These are phyloP conservation scores for Pseudopithomyces maydicus DNA, from an alignment of 2,329 filamentous ascomycete species.

Conservation along the genomic window DNA sequence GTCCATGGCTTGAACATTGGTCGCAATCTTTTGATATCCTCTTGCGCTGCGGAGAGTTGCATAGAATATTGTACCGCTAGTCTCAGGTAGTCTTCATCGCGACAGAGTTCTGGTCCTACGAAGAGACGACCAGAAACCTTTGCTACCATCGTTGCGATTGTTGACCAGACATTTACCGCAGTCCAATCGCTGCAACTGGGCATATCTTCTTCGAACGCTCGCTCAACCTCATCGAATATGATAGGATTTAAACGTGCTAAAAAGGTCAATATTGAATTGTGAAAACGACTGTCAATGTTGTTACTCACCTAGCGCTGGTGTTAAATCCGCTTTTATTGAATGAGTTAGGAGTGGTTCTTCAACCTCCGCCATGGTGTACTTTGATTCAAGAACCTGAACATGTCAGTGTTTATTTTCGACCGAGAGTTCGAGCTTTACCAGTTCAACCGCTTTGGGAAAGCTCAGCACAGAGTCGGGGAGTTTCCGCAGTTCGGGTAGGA, in stretches of 20 bases:
- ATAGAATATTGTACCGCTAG: slow-evolving; percentile 37
- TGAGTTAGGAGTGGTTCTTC: slow-evolving; percentile 23
- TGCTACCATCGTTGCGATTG: slow-evolving; percentile 38
- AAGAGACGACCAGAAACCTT: slow-evolving; percentile 42
- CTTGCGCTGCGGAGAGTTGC: slow-evolving; percentile 33
- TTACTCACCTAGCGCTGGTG: slow-evolving; percentile 39
- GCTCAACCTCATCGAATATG: slow-evolving; percentile 38
- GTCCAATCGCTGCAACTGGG: slow-evolving; percentile 41
- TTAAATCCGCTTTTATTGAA: slow-evolving; percentile 39
- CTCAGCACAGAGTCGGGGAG: slow-evolving; percentile 40
- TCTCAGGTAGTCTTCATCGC: slow-evolving; percentile 36
- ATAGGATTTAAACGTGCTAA: slow-evolving; percentile 35
- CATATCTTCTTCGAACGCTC: slow-evolving; percentile 29
- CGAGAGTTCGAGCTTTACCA: slow-evolving; percentile 16
- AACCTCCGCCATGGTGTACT: slow-evolving; percentile 34
- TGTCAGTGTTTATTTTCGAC: slow-evolving; percentile 10
- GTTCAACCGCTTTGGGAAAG: slow-evolving; percentile 31
- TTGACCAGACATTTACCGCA: slow-evolving; percentile 30
- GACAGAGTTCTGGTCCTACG: slow-evolving; percentile 37
- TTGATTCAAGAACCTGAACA: slow-evolving; percentile 32
- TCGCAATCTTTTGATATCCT: slow-evolving; percentile 31
- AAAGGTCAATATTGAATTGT: neutral
- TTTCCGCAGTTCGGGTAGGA: slow-evolving; percentile 40
- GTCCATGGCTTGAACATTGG: slow-evolving; percentile 32
- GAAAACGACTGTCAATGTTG: neutral